phyloP scores from a whole-genome alignment of 768 basidiomycete genomes.

The Boletus edulis region DNA sequence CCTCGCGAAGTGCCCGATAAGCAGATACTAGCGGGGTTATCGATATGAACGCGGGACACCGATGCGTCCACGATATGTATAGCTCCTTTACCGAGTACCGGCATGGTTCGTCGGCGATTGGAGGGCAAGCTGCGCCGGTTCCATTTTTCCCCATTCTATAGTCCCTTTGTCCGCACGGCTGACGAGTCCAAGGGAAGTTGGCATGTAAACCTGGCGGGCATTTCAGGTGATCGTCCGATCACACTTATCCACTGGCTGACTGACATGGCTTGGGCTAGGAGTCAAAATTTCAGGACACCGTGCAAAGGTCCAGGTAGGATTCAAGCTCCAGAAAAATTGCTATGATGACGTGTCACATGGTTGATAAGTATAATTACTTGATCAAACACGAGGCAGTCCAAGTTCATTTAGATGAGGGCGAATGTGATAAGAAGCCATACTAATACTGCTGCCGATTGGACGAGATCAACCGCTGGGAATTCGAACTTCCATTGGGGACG shows the following conservation, averaged over 20 bases:
- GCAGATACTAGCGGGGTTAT: conserved; percentile 45
- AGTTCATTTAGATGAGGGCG: conserved; percentile 14
- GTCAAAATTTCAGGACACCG: background rate
- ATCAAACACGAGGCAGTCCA: conserved; percentile 24
- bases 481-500: background rate
- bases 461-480: background rate
- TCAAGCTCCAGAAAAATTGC: background rate
- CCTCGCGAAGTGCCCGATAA: conserved; percentile 30
- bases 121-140: conserved; percentile 1
- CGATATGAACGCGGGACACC: conserved; percentile 31
- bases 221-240: background rate
- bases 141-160: conserved; percentile 7
- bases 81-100: background rate
- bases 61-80: conserved; percentile 11
- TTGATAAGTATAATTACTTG: background rate
- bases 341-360: background rate
- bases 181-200: background rate
- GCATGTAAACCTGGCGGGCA: no score
- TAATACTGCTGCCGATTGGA: conserved; percentile 1
- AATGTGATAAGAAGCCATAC: background rate
- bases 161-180: conserved; percentile 3
- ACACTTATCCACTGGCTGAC: background rate
- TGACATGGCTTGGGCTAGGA: background rate
- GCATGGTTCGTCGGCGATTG: conserved; percentile 12
- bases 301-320: background rate